These are phyloP conservation scores for Spatholobus suberectus DNA, from an alignment of 306 rosid genomes.

Conservation along the genomic window DNA sequence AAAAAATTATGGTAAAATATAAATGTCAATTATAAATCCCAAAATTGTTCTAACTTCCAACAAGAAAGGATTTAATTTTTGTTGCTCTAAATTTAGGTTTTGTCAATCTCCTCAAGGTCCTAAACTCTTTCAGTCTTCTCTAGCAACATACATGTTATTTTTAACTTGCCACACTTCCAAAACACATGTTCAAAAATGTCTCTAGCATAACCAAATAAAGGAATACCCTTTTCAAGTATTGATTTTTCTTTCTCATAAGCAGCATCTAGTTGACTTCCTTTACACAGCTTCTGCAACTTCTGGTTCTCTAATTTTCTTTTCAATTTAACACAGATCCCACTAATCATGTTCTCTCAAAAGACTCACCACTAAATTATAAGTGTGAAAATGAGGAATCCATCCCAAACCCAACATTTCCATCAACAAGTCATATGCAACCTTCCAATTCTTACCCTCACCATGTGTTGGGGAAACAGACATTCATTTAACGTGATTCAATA, in stretches of 20 bases:
- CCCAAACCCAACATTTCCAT: constrained; percentile 71
- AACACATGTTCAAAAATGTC: constrained; percentile 60
- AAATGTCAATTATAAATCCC: constrained; percentile 1
- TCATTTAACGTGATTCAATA: too few species aligned
- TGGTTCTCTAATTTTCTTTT: constrained; percentile 64
- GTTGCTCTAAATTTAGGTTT: constrained; percentile 8
- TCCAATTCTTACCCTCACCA: constrained; percentile 60
- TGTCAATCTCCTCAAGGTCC: constrained; percentile 18
- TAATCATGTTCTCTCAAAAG: constrained; percentile 62
- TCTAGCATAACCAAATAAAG: constrained; percentile 61
- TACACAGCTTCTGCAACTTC: constrained; percentile 65
- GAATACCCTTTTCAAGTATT: constrained; percentile 62
- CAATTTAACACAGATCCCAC: constrained; percentile 56
- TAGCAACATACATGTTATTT: constrained; percentile 58
- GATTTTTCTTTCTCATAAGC: constrained; percentile 64
- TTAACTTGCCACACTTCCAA: constrained; percentile 57
- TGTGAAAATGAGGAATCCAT: constrained; percentile 59
- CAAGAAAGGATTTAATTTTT: not conserved
- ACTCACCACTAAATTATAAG: constrained; percentile 54
- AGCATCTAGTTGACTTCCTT: constrained; percentile 55
- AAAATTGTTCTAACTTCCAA: constrained; percentile 19
- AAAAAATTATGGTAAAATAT: not conserved
- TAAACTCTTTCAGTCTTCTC: constrained; percentile 40
- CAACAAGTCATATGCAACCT: constrained; percentile 54
- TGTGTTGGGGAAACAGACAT: too few species aligned